A percentile compares a stretch with the other conserved stretches of the same genome.
phyloP scores from a whole-genome alignment of 2,329 filamentous ascomycete genomes.

The Microdochium paspali region DNA sequence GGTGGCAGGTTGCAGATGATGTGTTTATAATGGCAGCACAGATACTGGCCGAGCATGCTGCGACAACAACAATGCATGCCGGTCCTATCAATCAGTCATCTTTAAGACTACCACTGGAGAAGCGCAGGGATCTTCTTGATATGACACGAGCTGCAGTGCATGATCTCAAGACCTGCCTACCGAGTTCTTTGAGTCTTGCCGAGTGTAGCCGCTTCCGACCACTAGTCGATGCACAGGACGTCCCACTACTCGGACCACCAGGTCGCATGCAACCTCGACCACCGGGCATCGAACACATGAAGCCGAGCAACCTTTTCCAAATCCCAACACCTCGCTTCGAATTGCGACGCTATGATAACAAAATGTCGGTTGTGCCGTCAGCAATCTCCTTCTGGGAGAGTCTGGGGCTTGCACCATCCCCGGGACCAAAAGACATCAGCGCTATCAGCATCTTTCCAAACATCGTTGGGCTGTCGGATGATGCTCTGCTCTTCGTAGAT shows the following conservation, averaged over 20 bases:
- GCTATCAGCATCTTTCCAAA: slow-evolving; percentile 63
- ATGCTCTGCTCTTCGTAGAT: slow-evolving; percentile 54
- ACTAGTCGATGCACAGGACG: slow-evolving; percentile 47
- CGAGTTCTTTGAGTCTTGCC: slow-evolving; percentile 32
- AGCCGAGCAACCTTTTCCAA: slow-evolving; percentile 45
- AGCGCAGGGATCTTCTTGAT: slow-evolving; percentile 29
- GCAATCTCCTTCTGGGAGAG: slow-evolving; percentile 76
- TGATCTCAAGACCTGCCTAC: slow-evolving; percentile 33
- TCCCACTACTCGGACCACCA: slow-evolving; percentile 42
- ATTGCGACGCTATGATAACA: slow-evolving; percentile 58
- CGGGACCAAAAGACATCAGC: slow-evolving; percentile 61
- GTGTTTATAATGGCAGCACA: slow-evolving; percentile 60
- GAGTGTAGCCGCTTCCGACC: slow-evolving; percentile 33
- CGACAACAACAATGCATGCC: slow-evolving; percentile 36
- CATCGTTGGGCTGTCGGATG: slow-evolving; percentile 51
- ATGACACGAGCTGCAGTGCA: slow-evolving; percentile 38
- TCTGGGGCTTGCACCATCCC: slow-evolving; percentile 62
- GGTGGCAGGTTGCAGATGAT: slow-evolving; percentile 39
- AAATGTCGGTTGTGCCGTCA: slow-evolving; percentile 64
- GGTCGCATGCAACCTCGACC: slow-evolving; percentile 41
- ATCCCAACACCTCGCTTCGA: slow-evolving; percentile 64
- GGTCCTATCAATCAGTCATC: slow-evolving; percentile 11
- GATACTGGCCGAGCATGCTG: slow-evolving; percentile 61
- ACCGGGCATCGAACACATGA: slow-evolving; percentile 35
- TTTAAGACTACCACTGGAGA: slow-evolving; percentile 19